These are phyloP conservation scores for Diospyros lotus DNA, from an alignment of 148 eudicot genomes.

Conservation along the genomic window DNA sequence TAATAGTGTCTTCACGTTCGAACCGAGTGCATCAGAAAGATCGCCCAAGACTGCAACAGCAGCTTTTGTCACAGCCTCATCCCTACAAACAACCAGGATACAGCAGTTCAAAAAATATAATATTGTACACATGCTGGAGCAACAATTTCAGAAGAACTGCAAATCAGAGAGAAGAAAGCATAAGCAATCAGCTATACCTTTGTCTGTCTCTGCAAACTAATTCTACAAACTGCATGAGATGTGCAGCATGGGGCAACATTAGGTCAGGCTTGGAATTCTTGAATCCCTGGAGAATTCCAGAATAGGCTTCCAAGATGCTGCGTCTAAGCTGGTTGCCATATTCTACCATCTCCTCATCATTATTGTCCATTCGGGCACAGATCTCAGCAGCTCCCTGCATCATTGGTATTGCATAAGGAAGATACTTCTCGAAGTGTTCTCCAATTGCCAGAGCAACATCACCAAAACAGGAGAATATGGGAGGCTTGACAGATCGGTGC, in stretches of 20 bases:
- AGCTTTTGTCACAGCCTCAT: slow-evolving; percentile 57
- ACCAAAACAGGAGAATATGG: slow-evolving; percentile 65
- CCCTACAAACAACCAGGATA: slow-evolving; percentile 32
- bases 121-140: background rate
- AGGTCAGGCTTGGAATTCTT: slow-evolving; percentile 58
- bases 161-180: background rate
- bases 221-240: slow-evolving; percentile 58
- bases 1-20: slow-evolving; percentile 37
- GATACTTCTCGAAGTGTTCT: slow-evolving; percentile 59
- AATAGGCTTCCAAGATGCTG: slow-evolving; percentile 68
- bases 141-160: background rate
- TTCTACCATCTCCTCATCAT: slow-evolving; percentile 55
- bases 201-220: slow-evolving; percentile 42
- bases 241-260: slow-evolving; percentile 59
- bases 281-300: slow-evolving; percentile 65
- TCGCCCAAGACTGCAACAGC: slow-evolving; percentile 63
- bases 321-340: slow-evolving; percentile 56
- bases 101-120: background rate
- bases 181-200: slow-evolving; percentile 28
- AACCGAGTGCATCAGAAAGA: slow-evolving; percentile 62
- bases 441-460: slow-evolving; percentile 65
- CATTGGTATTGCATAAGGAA: slow-evolving; percentile 52
- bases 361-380: slow-evolving; percentile 51
- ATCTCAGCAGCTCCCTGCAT: slow-evolving; percentile 64
- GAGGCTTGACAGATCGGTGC: slow-evolving; percentile 61